A percentile compares a stretch with the other conserved stretches of the same genome.
These are phyloP conservation scores for Fomitopsis pulvina DNA, from an alignment of 768 basidiomycete species.

Conservation along the genomic window DNA sequence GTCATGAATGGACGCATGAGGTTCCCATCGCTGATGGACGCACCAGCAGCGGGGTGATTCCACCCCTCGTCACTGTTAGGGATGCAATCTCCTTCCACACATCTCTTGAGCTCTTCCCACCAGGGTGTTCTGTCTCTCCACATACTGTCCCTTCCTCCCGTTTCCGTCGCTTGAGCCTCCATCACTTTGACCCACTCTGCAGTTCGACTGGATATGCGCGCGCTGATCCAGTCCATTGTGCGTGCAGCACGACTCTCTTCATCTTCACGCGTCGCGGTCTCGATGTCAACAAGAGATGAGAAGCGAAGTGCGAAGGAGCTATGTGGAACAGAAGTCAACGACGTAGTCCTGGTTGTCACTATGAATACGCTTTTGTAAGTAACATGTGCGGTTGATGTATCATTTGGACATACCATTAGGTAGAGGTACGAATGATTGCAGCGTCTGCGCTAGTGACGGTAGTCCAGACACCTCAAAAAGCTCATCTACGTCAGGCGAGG, in stretches of 20 bases:
- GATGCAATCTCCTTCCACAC: conserved; percentile 69
- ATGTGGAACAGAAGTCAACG: conserved; percentile 65
- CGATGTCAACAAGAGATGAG: conserved; percentile 67
- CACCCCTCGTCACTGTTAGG: conserved; percentile 71
- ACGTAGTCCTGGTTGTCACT: conserved; percentile 79
- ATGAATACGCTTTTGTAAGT: not conserved
- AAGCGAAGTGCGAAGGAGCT: conserved; percentile 70
- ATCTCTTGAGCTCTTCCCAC: conserved; percentile 82
- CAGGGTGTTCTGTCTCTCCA: conserved; percentile 54
- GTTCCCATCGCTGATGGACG: conserved; percentile 24
- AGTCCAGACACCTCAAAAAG: conserved; percentile 53
- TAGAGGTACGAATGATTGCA: conserved; percentile 82
- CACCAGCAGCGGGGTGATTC: conserved; percentile 83
- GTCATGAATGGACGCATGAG: not conserved
- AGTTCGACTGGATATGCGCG: conserved; percentile 57
- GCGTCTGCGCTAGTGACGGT: conserved; percentile 64
- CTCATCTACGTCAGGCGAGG: conserved; percentile 63
- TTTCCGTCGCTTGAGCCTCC: conserved; percentile 36
- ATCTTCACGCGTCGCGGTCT: conserved; percentile 68
- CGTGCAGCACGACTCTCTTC: conserved; percentile 74
- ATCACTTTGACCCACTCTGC: conserved; percentile 67
- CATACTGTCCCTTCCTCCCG: conserved; percentile 15
- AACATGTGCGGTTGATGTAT: conserved; percentile 2
- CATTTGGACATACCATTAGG: conserved; percentile 54
- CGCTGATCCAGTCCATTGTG: conserved; percentile 82